Conservation (phyloP, 108 stramenopile genomes). For the Asterionellopsis glacialis region DNA sequence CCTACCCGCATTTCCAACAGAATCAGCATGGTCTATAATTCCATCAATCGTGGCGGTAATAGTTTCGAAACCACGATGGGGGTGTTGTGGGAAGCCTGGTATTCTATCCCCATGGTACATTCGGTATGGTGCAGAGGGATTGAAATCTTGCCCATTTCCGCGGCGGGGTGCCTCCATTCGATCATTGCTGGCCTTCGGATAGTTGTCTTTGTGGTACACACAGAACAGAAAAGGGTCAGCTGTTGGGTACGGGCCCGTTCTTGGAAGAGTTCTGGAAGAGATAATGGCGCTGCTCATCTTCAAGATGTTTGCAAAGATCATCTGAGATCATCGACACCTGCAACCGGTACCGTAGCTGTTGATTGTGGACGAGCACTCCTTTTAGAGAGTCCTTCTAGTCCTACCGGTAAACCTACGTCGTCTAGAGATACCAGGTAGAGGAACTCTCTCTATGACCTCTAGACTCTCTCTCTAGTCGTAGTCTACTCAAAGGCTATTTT, state of each 20-base stretch:
- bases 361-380: no score
- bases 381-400: no score
- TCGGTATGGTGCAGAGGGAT: slow-evolving; percentile 38
- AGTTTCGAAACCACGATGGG: slow-evolving; percentile 89
- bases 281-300: not conserved
- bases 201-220: slow-evolving; percentile 79
- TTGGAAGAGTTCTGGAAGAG: not conserved
- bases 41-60: slow-evolving; percentile 78
- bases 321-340: no score
- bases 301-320: no score
- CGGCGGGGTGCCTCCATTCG: slow-evolving; percentile 38
- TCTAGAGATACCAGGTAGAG: no score
- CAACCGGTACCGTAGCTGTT: no score
- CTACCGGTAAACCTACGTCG: no score
- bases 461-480: no score
- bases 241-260: slow-evolving; percentile 62
- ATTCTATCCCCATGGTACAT: slow-evolving; percentile 70
- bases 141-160: slow-evolving; percentile 58
- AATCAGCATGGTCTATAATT: slow-evolving; percentile 75
- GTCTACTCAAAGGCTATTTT: no score
- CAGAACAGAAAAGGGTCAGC: slow-evolving; percentile 75
- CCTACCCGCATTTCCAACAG: slow-evolving; percentile 57
- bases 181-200: slow-evolving; percentile 47
- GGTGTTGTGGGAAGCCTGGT: slow-evolving; percentile 67
- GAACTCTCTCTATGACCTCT: no score